These are phyloP conservation scores for Albifimbria verrucaria DNA, from an alignment of 2,329 filamentous ascomycete species.

Conservation along the genomic window DNA sequence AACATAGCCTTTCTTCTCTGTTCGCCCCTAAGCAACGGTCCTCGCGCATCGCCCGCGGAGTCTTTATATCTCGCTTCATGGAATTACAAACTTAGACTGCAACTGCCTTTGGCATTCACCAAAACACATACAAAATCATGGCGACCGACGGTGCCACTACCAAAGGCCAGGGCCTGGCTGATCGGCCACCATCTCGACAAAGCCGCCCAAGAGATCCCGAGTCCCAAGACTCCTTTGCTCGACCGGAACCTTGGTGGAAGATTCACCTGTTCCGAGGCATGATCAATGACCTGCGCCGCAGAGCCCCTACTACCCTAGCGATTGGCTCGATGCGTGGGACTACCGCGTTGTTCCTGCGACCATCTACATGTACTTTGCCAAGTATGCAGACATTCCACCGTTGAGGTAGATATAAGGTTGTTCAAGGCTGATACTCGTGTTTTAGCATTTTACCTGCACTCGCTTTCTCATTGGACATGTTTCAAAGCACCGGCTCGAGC, in stretches of 20 bases:
- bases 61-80: not conserved
- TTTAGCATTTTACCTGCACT: conserved; percentile 78
- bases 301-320: conserved; percentile 77
- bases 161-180: not conserved
- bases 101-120: not conserved
- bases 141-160: not conserved
- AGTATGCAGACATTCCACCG: conserved; percentile 48
- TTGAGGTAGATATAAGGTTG: not conserved
- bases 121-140: not conserved
- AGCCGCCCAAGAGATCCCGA: not conserved
- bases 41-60: not conserved
- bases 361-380: conserved; percentile 93
- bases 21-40: too few relatives aligned
- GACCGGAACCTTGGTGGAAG: conserved; percentile 62
- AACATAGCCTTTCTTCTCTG: too few relatives aligned
- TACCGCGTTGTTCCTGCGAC: conserved; percentile 86
- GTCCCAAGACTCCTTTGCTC: not conserved
- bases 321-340: conserved; percentile 86
- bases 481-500: conserved; percentile 77
- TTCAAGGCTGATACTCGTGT: conserved; percentile 4
- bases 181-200: not conserved
- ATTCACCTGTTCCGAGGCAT: conserved; percentile 75
- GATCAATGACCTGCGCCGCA: conserved; percentile 70
- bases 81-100: not conserved
- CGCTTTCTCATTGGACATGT: conserved; percentile 92